Evolutionary conservation across 2,329 filamentous ascomycete species (phyloP).

Genomic region (Aspergillaceae sp.): DNA sequence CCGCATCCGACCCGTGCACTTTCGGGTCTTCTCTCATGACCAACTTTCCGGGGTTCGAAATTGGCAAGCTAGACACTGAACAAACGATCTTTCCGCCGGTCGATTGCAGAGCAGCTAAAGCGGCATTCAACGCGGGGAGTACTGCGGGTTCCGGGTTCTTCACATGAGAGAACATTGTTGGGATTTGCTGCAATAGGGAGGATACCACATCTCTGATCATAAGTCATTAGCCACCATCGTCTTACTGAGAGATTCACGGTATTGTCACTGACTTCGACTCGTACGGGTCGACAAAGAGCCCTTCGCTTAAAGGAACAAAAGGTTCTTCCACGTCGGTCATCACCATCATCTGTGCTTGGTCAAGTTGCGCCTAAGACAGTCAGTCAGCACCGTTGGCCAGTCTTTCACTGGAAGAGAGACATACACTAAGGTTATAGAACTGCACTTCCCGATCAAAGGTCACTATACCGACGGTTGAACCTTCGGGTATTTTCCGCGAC

Average conservation of each 20-base stretch:
- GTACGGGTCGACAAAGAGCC: slow-evolving; percentile 88
- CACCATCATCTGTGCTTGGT: slow-evolving; percentile 94
- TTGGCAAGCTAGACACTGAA: slow-evolving; percentile 77
- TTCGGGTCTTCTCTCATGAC: slow-evolving; percentile 84
- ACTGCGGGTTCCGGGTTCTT: slow-evolving; percentile 89
- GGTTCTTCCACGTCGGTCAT: slow-evolving; percentile 97
- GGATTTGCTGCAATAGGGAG: slow-evolving; percentile 74
- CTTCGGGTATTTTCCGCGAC: slow-evolving; percentile 57
- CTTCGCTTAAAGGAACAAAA: slow-evolving; percentile 83
- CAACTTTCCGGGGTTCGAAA: slow-evolving; percentile 79
- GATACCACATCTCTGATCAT: slow-evolving; percentile 60
- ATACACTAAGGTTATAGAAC: slow-evolving; percentile 88
- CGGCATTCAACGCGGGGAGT: slow-evolving; percentile 74
- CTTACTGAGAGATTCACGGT: background rate
- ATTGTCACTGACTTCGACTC: slow-evolving; percentile 59
- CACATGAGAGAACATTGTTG: slow-evolving; percentile 74
- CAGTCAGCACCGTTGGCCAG: slow-evolving; percentile 6
- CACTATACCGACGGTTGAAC: slow-evolving; percentile 84
- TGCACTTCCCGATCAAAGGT: slow-evolving; percentile 96
- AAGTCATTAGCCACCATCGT: background rate
- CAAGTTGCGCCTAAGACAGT: slow-evolving; percentile 54
- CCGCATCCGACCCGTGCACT: slow-evolving; percentile 73
- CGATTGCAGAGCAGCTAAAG: slow-evolving; percentile 69
- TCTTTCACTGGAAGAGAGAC: slow-evolving; percentile 26
- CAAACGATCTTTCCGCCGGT: slow-evolving; percentile 92